Base-by-base conservation (phyloP, 225 moss, liverwort and hornwort species). In the Marchantia paleacea region DNA sequence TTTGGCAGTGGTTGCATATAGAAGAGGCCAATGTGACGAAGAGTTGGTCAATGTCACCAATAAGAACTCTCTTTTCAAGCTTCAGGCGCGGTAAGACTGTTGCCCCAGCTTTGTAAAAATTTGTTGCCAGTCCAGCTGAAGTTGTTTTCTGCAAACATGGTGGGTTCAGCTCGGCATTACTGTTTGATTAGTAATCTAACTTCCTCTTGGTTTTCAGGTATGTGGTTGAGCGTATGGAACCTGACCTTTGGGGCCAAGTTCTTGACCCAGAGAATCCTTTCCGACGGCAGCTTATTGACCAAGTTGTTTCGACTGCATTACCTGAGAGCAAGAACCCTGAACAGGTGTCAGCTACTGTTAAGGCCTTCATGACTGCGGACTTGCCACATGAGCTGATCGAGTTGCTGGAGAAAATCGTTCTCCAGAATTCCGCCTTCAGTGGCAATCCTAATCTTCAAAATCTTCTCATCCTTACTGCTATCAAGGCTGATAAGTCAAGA, bases 321-420 rank as follows among this genome's bases (percentile, higher is more conserved):
- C 99, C 99, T 65, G 99, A 99, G 86, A 99, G 99, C 86, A 95
- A 94, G 87, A 92, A 86, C 78, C 99, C 99, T 71, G 99, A 99
- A 83, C 99, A 99, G 82, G 99, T 99, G 69, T 99, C 99, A 48
- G 99, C 95, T n/a, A 95, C 99, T 50, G 99, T 99, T 12, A 99
- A 99, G 90, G 99, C 99, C 24, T 99, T 99, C 85, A 99, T 99
- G 99, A 95, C 99, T 68, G 99, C 99, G 49, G 95, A 99, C 82
- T 87, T 99, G 73, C 99, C 99, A 18, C 95, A 99, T 80, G 99
- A 99, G 82, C 81, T 99, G 86, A 99, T 99, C 51, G 99, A 99
- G 84, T 91, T 99, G 68, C 85, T 99, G 14, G 99, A 99, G 86
- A 99, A 99, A 79, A 99, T 99, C 60, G 99, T 99, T 26, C 83